Conservation (phyloP, 495 filamentous ascomycete species). For the Tuber melanosporum region DNA sequence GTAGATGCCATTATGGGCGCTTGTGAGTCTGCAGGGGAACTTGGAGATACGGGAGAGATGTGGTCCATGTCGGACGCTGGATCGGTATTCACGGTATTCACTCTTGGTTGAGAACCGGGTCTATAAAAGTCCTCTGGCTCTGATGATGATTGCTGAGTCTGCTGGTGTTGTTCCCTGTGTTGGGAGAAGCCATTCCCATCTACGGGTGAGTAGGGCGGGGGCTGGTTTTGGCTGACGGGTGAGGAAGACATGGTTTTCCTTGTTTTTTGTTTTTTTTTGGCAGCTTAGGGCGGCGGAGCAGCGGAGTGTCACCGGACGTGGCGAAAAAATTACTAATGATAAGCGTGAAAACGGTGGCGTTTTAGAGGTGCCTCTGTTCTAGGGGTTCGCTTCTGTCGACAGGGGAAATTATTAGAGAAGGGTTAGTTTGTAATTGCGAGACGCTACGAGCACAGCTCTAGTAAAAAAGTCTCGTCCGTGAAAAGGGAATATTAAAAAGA, state of each 20-base stretch:
- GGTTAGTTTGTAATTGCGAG: slow-evolving; percentile 11
- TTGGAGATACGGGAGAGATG: slow-evolving; percentile 29
- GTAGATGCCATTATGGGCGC: slow-evolving; percentile 33
- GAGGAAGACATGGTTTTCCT: slow-evolving; percentile 17
- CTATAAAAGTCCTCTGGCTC: slow-evolving; percentile 40
- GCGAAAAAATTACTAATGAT: slow-evolving; percentile 24
- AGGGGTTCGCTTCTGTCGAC: slow-evolving; percentile 12
- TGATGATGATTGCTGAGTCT: slow-evolving; percentile 14
- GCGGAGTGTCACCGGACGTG: not conserved
- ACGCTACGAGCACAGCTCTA: slow-evolving; percentile 32
- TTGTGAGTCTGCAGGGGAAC: slow-evolving; percentile 37
- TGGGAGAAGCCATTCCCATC: slow-evolving; percentile 9
- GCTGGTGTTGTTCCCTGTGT: slow-evolving; percentile 10
- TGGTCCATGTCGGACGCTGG: slow-evolving; percentile 12
- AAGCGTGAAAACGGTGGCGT: slow-evolving; percentile 5
- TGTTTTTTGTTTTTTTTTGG: not conserved
- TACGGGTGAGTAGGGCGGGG: slow-evolving; percentile 28
- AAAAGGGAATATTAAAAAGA: slow-evolving; percentile 29
- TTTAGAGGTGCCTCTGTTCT: not conserved
- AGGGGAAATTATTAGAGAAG: slow-evolving; percentile 12
- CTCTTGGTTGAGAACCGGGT: slow-evolving; percentile 13
- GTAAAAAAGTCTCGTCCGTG: slow-evolving; percentile 5
- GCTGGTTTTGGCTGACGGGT: not conserved
- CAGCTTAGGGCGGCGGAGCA: not conserved
- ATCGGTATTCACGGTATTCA: slow-evolving; percentile 19